A percentile compares a stretch with the other conserved stretches of the same genome.
phyloP scores from a whole-genome alignment of 306 rosid species.

The Acacia melanoxylon region DNA sequence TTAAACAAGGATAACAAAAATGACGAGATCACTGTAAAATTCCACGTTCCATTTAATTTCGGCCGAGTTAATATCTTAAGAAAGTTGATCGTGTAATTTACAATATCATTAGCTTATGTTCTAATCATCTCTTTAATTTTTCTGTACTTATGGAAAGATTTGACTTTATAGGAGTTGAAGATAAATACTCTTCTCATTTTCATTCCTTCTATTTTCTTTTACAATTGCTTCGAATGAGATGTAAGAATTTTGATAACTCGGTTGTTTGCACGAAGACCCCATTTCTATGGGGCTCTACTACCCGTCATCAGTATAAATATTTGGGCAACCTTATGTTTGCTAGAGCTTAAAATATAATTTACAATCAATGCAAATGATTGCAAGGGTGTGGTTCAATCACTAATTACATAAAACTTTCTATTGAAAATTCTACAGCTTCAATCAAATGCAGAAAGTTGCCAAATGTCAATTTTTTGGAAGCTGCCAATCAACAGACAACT shows the following conservation, averaged over 20 bases:
- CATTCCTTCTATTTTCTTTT: neutral
- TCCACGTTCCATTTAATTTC: neutral
- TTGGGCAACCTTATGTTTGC: neutral
- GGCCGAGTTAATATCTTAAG: neutral
- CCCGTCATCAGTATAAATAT: neutral
- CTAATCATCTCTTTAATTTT: neutral
- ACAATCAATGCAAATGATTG: neutral
- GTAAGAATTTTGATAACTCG: neutral
- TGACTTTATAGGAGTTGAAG: neutral
- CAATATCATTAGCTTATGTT: neutral
- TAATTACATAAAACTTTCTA: slow-evolving; percentile 11
- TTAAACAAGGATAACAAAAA: neutral
- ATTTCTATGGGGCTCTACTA: neutral
- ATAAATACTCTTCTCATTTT: neutral
- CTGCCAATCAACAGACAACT: slow-evolving; percentile 21
- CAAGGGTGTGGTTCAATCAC: neutral
- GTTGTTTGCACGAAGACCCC: neutral
- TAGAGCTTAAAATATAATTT: neutral
- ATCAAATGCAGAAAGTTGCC: slow-evolving; percentile 34
- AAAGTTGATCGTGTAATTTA: neutral
- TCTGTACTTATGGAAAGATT: neutral
- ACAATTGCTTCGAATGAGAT: neutral
- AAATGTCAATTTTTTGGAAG: slow-evolving; percentile 33
- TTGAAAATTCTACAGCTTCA: slow-evolving; percentile 22
- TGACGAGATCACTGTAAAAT: neutral